Conservation (phyloP, 805 yeast species). For the Candida ficus region DNA sequence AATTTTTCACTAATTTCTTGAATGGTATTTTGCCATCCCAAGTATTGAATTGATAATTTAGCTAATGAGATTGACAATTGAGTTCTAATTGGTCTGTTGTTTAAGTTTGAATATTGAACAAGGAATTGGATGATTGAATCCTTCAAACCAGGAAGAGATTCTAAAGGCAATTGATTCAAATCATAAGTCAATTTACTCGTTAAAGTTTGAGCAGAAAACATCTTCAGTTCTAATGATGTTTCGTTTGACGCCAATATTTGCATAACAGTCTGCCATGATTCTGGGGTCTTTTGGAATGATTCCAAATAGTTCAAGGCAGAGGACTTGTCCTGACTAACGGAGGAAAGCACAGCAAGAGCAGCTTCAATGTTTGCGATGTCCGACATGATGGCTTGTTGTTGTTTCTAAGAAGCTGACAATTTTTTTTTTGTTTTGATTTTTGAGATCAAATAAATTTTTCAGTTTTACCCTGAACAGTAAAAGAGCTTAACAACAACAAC, state of each 20-base stretch:
- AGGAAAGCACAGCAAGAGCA: conserved; percentile 24
- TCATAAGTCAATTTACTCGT: conserved; percentile 83
- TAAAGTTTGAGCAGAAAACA: conserved; percentile 90
- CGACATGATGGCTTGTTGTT: background rate
- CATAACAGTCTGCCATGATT: conserved; percentile 75
- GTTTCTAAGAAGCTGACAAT: too few species aligned
- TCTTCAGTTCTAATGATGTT: conserved; percentile 48
- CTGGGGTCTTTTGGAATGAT: conserved; percentile 72
- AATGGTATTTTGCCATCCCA: conserved; percentile 68
- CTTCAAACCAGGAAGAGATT: conserved; percentile 56
- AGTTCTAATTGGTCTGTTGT: conserved; percentile 59
- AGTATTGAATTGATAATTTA: conserved; percentile 71
- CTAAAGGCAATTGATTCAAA: conserved; percentile 65
- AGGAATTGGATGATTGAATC: conserved; percentile 59
- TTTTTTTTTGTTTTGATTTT: background rate
- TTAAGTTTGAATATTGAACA: conserved; percentile 36
- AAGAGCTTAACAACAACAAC: conserved; percentile 31
- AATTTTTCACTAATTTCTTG: conserved; percentile 56
- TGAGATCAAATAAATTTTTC: background rate
- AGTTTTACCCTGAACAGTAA: background rate
- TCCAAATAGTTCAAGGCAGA: conserved; percentile 58
- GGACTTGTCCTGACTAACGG: conserved; percentile 28
- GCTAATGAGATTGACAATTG: conserved; percentile 82
- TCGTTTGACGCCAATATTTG: conserved; percentile 37
- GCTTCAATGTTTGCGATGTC: conserved; percentile 16